Evolutionary conservation across 2,329 filamentous ascomycete species (phyloP), one percentile per base, ranked within the genome.

Genomic region (Colletotrichum lini): DNA sequence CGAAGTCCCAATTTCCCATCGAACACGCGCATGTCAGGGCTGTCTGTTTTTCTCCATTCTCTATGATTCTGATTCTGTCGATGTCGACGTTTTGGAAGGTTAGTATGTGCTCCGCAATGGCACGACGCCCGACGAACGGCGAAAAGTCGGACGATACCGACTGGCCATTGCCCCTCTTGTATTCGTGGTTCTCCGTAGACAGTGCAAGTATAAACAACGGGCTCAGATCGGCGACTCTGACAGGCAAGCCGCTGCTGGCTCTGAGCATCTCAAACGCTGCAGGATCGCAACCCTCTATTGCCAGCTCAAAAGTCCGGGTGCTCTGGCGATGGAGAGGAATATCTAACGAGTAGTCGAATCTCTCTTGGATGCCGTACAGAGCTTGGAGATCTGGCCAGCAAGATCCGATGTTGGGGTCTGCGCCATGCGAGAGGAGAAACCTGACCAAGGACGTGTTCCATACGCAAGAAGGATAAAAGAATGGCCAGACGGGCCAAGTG

Each of bases 351-450:
- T 16, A 49, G 40, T 47, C 57, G 16, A 15, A 30, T 13, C 7
- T 47, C 18, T 38, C 26, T 15, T 49, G 8, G 3, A 47, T 26
- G 9, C 45, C 57, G 7, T 21, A 16, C 13, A 49, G 44, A 47
- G 44, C 45, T 35, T 16, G 42, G 6, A 60, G 26, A 16, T 60
- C 42, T 10, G 44, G 45, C 57, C 57, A 60, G 6, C 57, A 45
- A 2, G 57, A 35, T 16, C 62, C 49, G 40, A 65, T 53, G 12
- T 65, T 56, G 8, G 62, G 62, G 18, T 65, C 62, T 15, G 62
- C 62, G 8, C 62, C 62, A 35, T 16, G 8, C 21, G 47, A 49
- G 13, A 65, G n/a, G n/a, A 65, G 50, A 16, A 57, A 57, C 21
- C 21, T 26, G 16, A 56, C 49, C 26, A 65, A 38, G 6, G 50